These are phyloP conservation scores for Suhomyces panamericanus DNA, from an alignment of 1,139 yeast genomes.

Conservation along the genomic window DNA sequence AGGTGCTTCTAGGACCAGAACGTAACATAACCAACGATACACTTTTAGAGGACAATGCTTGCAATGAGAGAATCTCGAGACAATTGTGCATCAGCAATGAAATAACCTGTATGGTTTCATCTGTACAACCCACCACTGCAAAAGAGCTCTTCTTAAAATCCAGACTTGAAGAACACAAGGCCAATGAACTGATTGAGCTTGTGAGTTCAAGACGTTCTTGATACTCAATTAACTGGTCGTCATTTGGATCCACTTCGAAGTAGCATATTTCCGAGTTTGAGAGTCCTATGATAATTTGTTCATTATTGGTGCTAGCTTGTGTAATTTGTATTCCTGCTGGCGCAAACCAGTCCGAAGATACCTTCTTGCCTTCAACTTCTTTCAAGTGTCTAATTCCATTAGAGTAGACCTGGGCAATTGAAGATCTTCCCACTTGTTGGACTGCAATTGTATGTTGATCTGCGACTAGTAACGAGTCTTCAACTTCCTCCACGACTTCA, in stretches of 20 bases:
- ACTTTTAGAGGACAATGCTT: slow-evolving; percentile 64
- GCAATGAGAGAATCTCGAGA: slow-evolving; percentile 63
- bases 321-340: slow-evolving; percentile 74
- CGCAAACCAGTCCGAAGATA: slow-evolving; percentile 70
- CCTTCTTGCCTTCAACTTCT: slow-evolving; percentile 19
- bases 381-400: slow-evolving; percentile 71
- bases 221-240: slow-evolving; percentile 69
- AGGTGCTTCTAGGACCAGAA: slow-evolving; percentile 14
- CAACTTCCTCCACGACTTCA: slow-evolving; percentile 76
- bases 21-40: slow-evolving; percentile 46
- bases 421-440: slow-evolving; percentile 63
- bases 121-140: slow-evolving; percentile 71
- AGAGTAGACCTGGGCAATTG: slow-evolving; percentile 72
- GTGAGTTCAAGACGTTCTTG: slow-evolving; percentile 60
- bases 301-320: slow-evolving; percentile 59
- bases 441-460: slow-evolving; percentile 67
- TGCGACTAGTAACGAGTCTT: slow-evolving; percentile 59
- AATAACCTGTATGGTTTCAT: slow-evolving; percentile 67
- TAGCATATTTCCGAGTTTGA: slow-evolving; percentile 77
- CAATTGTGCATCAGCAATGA: slow-evolving; percentile 66
- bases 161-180: slow-evolving; percentile 46
- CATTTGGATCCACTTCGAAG: slow-evolving; percentile 69
- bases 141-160: slow-evolving; percentile 54
- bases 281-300: slow-evolving; percentile 69
- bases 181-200: slow-evolving; percentile 51